Percentiles rank a stretch among this genome's conserved stretches.
Conservation (phyloP, 352 stramenopile species). For the Plasmopara muralis region DNA sequence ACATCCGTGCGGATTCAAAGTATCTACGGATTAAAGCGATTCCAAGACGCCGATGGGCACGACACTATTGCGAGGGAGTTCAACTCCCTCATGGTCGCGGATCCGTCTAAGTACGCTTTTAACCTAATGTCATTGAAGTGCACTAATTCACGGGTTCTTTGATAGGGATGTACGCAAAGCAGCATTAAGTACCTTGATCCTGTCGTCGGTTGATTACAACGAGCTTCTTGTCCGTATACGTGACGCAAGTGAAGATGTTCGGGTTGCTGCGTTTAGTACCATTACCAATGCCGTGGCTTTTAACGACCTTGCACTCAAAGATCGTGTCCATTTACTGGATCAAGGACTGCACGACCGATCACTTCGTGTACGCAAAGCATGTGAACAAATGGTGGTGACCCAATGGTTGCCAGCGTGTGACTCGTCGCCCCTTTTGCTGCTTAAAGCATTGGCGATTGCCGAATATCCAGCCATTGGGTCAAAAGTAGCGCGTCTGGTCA, state of each 20-base stretch:
- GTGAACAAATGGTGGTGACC: conserved; percentile 65
- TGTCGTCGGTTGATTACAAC: conserved; percentile 36
- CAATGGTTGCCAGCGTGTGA: conserved; percentile 57
- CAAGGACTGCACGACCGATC: conserved; percentile 70
- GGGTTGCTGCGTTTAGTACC: conserved; percentile 47
- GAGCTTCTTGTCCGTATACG: conserved; percentile 73
- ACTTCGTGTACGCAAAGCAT: conserved; percentile 37
- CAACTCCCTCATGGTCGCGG: conserved; percentile 52
- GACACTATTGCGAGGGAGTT: conserved; percentile 45
- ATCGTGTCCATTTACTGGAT: conserved; percentile 65
- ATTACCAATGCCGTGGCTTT: conserved; percentile 39
- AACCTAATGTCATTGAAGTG: background rate
- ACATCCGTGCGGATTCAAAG: conserved; percentile 50
- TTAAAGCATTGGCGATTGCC: conserved; percentile 60
- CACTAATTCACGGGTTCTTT: background rate
- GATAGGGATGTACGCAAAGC: conserved; percentile 63
- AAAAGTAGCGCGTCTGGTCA: conserved; percentile 40
- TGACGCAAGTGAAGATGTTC: conserved; percentile 63
- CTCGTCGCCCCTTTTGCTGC: conserved; percentile 42
- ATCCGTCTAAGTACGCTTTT: conserved; percentile 59
- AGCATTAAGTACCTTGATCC: conserved; percentile 42
- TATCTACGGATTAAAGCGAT: conserved; percentile 48
- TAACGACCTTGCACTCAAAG: conserved; percentile 51
- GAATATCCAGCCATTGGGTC: conserved; percentile 46
- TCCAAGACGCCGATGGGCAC: conserved; percentile 36